Percentiles rank a stretch among this genome's conserved stretches.
Conservation (phyloP, 768 basidiomycete genomes). For the Trametes punicea region DNA sequence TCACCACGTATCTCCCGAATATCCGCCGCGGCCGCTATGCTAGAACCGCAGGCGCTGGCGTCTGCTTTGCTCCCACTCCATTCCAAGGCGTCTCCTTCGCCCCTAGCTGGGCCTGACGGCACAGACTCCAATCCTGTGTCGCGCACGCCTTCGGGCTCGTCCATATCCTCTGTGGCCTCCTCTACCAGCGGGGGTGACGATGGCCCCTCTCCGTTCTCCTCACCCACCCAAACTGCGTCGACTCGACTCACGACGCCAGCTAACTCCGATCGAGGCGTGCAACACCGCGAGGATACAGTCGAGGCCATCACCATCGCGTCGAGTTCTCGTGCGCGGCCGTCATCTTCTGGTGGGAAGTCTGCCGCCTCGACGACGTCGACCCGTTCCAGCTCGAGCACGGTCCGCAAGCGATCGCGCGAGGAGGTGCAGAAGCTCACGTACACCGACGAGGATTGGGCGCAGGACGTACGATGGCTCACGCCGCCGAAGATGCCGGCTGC, state of each 20-base stretch:
- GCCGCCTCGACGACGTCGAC: slow-evolving; percentile 10
- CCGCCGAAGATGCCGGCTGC: slow-evolving; percentile 27
- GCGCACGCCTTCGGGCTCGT: slow-evolving; percentile 37
- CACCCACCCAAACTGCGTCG: slow-evolving; percentile 35
- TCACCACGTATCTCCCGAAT: slow-evolving; percentile 48
- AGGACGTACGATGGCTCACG: slow-evolving; percentile 64
- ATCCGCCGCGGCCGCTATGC: slow-evolving; percentile 34
- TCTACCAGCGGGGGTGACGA: slow-evolving; percentile 18
- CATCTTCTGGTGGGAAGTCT: slow-evolving; percentile 9
- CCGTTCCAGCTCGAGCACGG: slow-evolving; percentile 10
- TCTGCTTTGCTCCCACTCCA: slow-evolving; percentile 26
- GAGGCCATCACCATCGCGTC: slow-evolving; percentile 25
- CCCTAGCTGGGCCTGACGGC: slow-evolving; percentile 19
- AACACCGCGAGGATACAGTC: slow-evolving; percentile 1
- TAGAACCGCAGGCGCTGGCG: slow-evolving; percentile 29
- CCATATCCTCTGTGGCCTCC: slow-evolving; percentile 31
- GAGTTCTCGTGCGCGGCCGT: slow-evolving; percentile 16
- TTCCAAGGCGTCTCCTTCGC: slow-evolving; percentile 25
- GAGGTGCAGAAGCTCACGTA: slow-evolving; percentile 24
- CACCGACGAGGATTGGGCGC: slow-evolving; percentile 63
- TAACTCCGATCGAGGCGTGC: slow-evolving; percentile 22
- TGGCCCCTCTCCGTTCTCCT: slow-evolving; percentile 37
- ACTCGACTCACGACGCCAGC: slow-evolving; percentile 35
- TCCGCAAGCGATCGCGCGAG: slow-evolving; percentile 1
- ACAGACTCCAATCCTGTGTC: slow-evolving; percentile 24